Percentiles rank a stretch among this genome's conserved stretches.
These are phyloP conservation scores for Filosporella fistucella DNA, from an alignment of 495 filamentous ascomycete genomes.

Conservation along the genomic window DNA sequence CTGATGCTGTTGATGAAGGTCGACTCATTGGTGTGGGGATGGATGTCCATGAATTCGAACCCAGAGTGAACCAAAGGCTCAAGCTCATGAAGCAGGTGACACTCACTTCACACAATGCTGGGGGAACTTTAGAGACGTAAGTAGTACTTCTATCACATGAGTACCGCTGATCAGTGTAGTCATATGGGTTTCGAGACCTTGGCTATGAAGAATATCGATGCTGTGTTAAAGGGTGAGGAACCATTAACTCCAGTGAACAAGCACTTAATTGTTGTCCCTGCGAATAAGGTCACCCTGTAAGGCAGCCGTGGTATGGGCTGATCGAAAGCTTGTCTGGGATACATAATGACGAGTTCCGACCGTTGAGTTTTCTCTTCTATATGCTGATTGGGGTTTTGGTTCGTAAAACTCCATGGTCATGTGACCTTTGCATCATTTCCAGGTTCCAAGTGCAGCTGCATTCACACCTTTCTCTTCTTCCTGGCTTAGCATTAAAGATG, in stretches of 20 bases:
- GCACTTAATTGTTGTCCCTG: conserved; percentile 34
- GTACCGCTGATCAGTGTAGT: not conserved
- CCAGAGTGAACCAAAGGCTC: conserved; percentile 12
- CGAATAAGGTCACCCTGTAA: not conserved
- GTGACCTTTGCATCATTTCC: too few species aligned
- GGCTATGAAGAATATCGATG: conserved; percentile 67
- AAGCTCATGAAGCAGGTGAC: conserved; percentile 40
- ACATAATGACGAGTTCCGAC: too few species aligned
- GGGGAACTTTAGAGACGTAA: conserved; percentile 61
- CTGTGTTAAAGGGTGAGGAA: conserved; percentile 46
- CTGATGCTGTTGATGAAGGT: conserved; percentile 53
- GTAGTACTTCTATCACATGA: not conserved
- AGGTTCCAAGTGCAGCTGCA: too few species aligned
- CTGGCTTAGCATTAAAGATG: too few species aligned
- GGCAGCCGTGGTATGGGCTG: too few species aligned
- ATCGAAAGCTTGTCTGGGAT: too few species aligned
- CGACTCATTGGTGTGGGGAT: conserved; percentile 51
- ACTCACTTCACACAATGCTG: conserved; percentile 67
- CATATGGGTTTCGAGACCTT: conserved; percentile 69
- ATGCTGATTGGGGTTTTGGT: too few species aligned
- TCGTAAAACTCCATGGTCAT: too few species aligned
- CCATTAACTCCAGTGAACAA: conserved; percentile 64
- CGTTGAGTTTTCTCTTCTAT: too few species aligned
- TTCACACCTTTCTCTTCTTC: too few species aligned
- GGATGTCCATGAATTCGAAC: conserved; percentile 60